Percentiles rank a stretch among this genome's conserved stretches.
Conservation (phyloP, 2,329 filamentous ascomycete genomes). For the Paecilomyces fulvus region DNA sequence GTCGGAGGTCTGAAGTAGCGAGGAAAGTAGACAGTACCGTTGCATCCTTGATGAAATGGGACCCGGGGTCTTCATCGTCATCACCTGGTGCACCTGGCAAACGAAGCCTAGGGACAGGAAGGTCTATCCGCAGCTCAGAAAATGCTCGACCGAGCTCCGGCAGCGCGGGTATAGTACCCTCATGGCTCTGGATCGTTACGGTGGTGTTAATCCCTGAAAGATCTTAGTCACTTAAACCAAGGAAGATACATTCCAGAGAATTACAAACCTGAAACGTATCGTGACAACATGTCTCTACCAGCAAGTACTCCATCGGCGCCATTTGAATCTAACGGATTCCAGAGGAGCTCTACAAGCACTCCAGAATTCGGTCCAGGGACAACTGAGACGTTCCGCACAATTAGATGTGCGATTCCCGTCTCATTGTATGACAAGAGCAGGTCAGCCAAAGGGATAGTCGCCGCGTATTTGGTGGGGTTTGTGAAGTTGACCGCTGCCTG, state of each 20-base stretch:
- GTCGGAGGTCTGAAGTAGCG: constrained; percentile 7
- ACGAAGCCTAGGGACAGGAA: constrained; percentile 61
- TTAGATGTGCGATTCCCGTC: constrained; percentile 67
- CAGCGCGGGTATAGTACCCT: constrained; percentile 62
- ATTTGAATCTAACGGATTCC: constrained; percentile 59
- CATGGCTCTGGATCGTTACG: constrained; percentile 63
- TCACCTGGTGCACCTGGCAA: constrained; percentile 43
- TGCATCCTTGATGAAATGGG: constrained; percentile 74
- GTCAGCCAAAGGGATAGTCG: constrained; percentile 69
- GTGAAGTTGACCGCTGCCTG: constrained; percentile 70
- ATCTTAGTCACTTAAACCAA: constrained; percentile 4
- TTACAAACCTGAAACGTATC: constrained; percentile 68
- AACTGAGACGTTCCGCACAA: constrained; percentile 55
- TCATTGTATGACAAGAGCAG: constrained; percentile 67
- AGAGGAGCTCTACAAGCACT: constrained; percentile 59
- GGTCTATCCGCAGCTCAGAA: constrained; percentile 60
- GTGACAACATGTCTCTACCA: constrained; percentile 67
- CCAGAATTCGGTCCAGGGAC: constrained; percentile 63
- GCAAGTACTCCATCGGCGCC: constrained; percentile 53
- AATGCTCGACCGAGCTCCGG: constrained; percentile 66
- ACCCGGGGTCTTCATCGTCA: constrained; percentile 30
- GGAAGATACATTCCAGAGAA: not conserved
- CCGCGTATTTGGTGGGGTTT: constrained; percentile 83
- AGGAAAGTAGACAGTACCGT: constrained; percentile 42
- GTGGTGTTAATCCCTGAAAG: constrained; percentile 65